Evolutionary conservation across 164 flowering plant genomes (phyloP), one percentile per base, ranked within the genome.

Genomic region (Cinnamomum chago): DNA sequence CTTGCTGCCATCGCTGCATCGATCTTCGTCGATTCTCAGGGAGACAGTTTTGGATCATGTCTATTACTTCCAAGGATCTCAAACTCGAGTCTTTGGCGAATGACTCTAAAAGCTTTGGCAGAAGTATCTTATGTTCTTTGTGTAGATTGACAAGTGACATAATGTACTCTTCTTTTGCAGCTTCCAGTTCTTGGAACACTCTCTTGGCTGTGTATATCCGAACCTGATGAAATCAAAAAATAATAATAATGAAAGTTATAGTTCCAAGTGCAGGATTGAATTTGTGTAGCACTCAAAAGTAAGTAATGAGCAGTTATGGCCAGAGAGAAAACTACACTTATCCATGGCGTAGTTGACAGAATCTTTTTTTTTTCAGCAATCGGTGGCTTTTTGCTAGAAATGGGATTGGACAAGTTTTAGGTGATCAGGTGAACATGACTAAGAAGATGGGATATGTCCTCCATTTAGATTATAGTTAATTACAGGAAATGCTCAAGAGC

Each of bases 101-200:
- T 10, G 88, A 86, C 76, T 93, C 97, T 1, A 95, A 81, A 2
- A 90, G 78, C 84, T 92, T 95, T 7, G 99, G 97, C 65, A 95
- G 68, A 28, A 88, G 78, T 52, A 92, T 81, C 80, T 86, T 92
- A 28, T 87, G 87, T 70, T 88, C 91, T 76, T 87, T 91, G 68
- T 85, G 82, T 13, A 89, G 77, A 6, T 93, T 90, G 76, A 91
- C 86, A 17, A 90, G 88, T 23, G 95, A 94, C 23, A 90, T 83
- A 20, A 95, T 77, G 79, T 87, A 95, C 79, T 95, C 99, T 65
- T 90, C 96, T 79, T 90, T 93, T 62, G 99, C 98, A 65, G 81
- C 75, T 83, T 93, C 97, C 23, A 95, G 86, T 78, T 95, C 98
- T 72, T 87, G 91, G 66, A 83, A 65, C 68, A 95, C 84, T 79